Conservation (phyloP, 1,139 yeast genomes). For the Candida mesenterica region DNA sequence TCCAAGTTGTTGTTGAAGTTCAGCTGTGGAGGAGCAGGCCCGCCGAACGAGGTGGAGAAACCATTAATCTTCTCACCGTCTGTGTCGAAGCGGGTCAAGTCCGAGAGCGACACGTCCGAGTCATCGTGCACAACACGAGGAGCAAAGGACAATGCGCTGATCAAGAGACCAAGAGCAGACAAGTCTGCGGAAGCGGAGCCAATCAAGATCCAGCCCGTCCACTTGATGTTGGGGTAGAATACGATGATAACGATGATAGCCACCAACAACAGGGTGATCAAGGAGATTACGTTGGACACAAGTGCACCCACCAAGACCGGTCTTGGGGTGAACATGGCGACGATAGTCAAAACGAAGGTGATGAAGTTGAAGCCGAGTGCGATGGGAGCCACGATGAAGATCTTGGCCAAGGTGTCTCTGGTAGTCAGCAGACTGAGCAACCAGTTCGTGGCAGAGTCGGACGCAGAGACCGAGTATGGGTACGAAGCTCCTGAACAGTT, state of each 20-base stretch:
- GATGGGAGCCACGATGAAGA: constrained; percentile 77
- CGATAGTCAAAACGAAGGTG: constrained; percentile 11
- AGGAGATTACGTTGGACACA: constrained; percentile 40
- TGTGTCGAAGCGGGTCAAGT: constrained; percentile 8
- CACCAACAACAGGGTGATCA: constrained; percentile 50
- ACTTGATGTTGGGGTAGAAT: constrained; percentile 60
- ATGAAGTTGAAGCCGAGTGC: constrained; percentile 76
- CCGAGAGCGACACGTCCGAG: constrained; percentile 5
- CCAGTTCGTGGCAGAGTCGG: constrained; percentile 25
- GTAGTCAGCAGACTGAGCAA: constrained; percentile 43
- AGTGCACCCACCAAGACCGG: constrained; percentile 22
- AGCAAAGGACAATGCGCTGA: constrained; percentile 24
- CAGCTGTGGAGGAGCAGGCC: constrained; percentile 4
- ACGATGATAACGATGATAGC: constrained; percentile 55
- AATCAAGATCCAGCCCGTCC: constrained; percentile 70
- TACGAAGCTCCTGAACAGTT: constrained; percentile 32
- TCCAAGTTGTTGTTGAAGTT: no score
- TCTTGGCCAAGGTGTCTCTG: constrained; percentile 64
- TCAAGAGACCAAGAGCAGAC: constrained; percentile 27
- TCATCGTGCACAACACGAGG: constrained; percentile 13
- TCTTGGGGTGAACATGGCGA: constrained; percentile 12
- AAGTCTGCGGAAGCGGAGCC: constrained; percentile 62
- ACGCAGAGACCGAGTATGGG: constrained; percentile 32
- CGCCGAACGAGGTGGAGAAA: constrained; percentile 6
- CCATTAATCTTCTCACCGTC: constrained; percentile 8